Evolutionary conservation across 768 basidiomycete genomes (phyloP).

Genomic region (Calocera cornea): DNA sequence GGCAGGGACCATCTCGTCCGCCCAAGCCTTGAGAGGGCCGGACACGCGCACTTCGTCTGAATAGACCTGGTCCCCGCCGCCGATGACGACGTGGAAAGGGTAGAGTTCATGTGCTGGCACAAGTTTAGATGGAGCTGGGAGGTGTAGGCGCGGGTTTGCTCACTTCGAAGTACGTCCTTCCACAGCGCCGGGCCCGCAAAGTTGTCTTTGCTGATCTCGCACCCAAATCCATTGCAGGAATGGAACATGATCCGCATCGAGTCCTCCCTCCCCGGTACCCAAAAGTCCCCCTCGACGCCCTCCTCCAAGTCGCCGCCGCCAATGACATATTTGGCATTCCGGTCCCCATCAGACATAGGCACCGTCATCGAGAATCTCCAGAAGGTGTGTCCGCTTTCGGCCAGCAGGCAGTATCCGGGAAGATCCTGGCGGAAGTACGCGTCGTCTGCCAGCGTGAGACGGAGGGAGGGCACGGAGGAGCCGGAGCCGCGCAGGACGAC

Average conservation of each 20-base stretch:
- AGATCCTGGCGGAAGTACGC: not conserved
- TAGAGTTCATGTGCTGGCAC: slow-evolving; percentile 8
- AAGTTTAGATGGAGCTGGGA: not conserved
- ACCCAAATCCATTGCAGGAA: slow-evolving; percentile 15
- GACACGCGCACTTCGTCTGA: slow-evolving; percentile 10
- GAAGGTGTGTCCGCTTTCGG: slow-evolving; percentile 6
- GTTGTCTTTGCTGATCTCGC: slow-evolving; percentile 6
- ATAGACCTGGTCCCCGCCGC: slow-evolving; percentile 12
- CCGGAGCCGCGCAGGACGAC: slow-evolving; percentile 1
- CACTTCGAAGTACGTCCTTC: slow-evolving; percentile 12
- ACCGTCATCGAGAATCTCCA: slow-evolving; percentile 11
- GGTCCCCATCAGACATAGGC: slow-evolving; percentile 5
- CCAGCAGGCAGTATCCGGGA: not conserved
- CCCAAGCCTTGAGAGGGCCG: slow-evolving; percentile 12
- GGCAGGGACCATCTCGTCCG: slow-evolving; percentile 2
- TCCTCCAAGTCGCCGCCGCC: not conserved
- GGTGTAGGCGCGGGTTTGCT: not conserved
- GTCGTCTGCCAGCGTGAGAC: not conserved
- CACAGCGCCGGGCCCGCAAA: slow-evolving; percentile 13
- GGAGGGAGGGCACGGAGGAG: not conserved
- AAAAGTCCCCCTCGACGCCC: slow-evolving; percentile 9
- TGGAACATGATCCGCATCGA: slow-evolving; percentile 14
- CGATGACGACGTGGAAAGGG: slow-evolving; percentile 14
- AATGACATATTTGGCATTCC: slow-evolving; percentile 9
- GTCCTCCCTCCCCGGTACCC: slow-evolving; percentile 12